A percentile compares a stretch with the other conserved stretches of the same genome.
phyloP scores from a whole-genome alignment of 2,329 filamentous ascomycete species.

The Zelopaecilomyces penicillatus region DNA sequence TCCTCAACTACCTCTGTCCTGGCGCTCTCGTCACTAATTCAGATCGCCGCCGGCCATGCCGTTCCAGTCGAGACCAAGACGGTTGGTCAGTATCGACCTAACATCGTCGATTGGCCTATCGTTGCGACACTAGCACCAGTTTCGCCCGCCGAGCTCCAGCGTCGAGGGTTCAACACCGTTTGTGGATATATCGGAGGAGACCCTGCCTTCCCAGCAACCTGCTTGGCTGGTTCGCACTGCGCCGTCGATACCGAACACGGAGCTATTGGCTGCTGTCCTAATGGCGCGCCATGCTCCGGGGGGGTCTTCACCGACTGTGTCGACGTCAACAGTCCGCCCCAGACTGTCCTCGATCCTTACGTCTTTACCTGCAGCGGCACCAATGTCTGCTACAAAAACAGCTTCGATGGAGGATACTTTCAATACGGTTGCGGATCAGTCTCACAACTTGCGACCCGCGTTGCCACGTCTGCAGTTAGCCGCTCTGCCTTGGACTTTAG shows the following conservation, averaged over 20 bases:
- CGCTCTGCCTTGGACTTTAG: conserved; percentile 24
- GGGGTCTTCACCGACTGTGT: conserved; percentile 52
- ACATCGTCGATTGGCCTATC: conserved; percentile 31
- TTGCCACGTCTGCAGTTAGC: conserved; percentile 38
- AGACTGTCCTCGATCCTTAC: conserved; percentile 46
- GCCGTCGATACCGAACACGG: conserved; percentile 41
- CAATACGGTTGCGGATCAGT: conserved; percentile 49
- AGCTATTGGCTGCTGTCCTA: conserved; percentile 49
- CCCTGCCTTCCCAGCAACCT: conserved; percentile 45
- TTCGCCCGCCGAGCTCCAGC: conserved; percentile 26
- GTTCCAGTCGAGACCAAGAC: conserved; percentile 34
- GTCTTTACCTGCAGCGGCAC: conserved; percentile 45
- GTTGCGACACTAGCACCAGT: conserved; percentile 31
- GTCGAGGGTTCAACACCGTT: conserved; percentile 43
- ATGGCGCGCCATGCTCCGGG: conserved; percentile 40
- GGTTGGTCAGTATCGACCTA: conserved; percentile 27
- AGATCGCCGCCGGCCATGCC: conserved; percentile 26
- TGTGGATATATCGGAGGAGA: conserved; percentile 51
- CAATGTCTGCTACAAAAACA: conserved; percentile 47
- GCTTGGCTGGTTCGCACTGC: conserved; percentile 49
- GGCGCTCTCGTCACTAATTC: conserved; percentile 16
- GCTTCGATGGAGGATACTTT: conserved; percentile 45
- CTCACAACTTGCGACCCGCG: conserved; percentile 39
- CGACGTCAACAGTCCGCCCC: conserved; percentile 40
- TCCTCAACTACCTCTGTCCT: conserved; percentile 5